Percentiles rank a stretch among this genome's conserved stretches.
Evolutionary conservation across 176 grass and related monocot species (phyloP).

Genomic region (Pontederia crassipes): DNA sequence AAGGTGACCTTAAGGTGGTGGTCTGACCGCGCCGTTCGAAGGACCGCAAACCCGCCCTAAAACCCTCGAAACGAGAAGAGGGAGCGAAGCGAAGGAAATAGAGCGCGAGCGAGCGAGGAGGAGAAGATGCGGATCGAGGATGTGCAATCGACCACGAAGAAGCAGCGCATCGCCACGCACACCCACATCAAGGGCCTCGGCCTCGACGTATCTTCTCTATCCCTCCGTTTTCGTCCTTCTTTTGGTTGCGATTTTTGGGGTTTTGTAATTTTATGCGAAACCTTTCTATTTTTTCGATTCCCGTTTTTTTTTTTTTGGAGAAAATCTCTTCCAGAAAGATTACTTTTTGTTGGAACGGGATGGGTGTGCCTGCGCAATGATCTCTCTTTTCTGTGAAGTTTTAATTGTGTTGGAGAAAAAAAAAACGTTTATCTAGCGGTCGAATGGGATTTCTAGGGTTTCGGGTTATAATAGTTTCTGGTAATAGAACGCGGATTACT

Average conservation of each 20-base stretch:
- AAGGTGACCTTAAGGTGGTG: not conserved
- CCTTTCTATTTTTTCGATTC: not conserved
- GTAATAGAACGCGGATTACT: not conserved
- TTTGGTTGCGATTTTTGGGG: conserved; percentile 30
- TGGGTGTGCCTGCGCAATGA: too few relatives aligned
- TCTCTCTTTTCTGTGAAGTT: too few relatives aligned
- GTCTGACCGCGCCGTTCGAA: not conserved
- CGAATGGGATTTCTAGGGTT: not conserved
- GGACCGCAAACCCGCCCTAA: not conserved
- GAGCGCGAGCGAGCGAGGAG: not conserved
- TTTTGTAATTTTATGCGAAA: not conserved
- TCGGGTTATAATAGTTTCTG: not conserved
- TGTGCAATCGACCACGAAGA: conserved; percentile 83
- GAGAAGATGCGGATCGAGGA: conserved; percentile 76
- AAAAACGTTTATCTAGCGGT: too few relatives aligned
- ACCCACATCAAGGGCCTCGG: conserved; percentile 97
- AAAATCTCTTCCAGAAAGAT: too few relatives aligned
- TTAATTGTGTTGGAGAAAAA: too few relatives aligned
- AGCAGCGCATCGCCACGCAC: conserved; percentile 80
- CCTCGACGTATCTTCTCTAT: conserved; percentile 50
- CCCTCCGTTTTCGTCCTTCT: conserved; percentile 1
- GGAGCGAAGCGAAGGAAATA: not conserved
- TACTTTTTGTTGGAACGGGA: too few relatives aligned
- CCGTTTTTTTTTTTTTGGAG: too few relatives aligned
- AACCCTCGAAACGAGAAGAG: not conserved